Percentiles rank a stretch among this genome's conserved stretches.
phyloP scores from a whole-genome alignment of 1,139 yeast species.

The Blastobotrys indianensis region DNA sequence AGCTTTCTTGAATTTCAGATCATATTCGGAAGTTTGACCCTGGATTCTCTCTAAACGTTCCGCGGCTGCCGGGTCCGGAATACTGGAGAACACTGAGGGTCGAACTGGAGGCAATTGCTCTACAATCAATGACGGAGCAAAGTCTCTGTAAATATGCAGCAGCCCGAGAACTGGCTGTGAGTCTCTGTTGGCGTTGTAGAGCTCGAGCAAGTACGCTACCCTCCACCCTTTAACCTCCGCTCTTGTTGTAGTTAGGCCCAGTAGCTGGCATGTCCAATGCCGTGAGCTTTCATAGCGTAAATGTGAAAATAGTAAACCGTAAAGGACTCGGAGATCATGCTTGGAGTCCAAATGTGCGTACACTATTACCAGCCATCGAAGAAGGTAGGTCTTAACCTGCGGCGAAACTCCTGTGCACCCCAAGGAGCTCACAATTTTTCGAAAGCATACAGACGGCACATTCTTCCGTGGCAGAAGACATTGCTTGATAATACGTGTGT shows the following conservation, averaged over 20 bases:
- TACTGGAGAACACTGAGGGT: slow-evolving; percentile 25
- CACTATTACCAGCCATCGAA: slow-evolving; percentile 39
- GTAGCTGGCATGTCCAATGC: slow-evolving; percentile 40
- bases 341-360: slow-evolving; percentile 30
- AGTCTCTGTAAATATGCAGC: slow-evolving; percentile 29
- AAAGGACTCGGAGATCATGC: slow-evolving; percentile 26
- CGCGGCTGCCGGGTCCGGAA: slow-evolving; percentile 25
- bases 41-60: slow-evolving; percentile 11
- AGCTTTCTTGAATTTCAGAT: background rate
- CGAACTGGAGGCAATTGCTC: slow-evolving; percentile 26
- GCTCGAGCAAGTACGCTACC: slow-evolving; percentile 33
- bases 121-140: slow-evolving; percentile 27
- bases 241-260: slow-evolving; percentile 35
- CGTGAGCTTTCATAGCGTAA: slow-evolving; percentile 43
- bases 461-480: slow-evolving; percentile 33
- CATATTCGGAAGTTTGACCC: background rate
- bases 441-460: slow-evolving; percentile 26
- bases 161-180: slow-evolving; percentile 33
- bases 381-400: slow-evolving; percentile 31
- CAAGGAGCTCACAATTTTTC: slow-evolving; percentile 30
- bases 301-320: slow-evolving; percentile 39
- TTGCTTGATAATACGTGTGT: slow-evolving; percentile 23
- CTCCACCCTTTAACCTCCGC: slow-evolving; percentile 37
- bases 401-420: slow-evolving; percentile 23
- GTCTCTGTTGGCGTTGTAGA: slow-evolving; percentile 32